Conservation (phyloP, 2,329 filamentous ascomycete genomes). For the Penicillium sp. region DNA sequence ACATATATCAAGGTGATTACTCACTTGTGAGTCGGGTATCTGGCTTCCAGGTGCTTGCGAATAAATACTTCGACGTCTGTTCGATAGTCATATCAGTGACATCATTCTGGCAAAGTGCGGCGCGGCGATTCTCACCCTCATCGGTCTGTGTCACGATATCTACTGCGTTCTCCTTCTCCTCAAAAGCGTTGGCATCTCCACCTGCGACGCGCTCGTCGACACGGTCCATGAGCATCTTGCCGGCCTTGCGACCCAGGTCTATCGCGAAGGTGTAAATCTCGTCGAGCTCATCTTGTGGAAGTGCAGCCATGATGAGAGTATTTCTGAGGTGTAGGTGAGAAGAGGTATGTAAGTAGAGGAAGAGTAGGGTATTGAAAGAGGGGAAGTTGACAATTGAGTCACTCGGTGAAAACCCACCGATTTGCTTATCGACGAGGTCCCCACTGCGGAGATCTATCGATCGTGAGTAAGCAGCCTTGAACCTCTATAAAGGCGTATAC, state of each 20-base stretch:
- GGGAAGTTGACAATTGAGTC: conserved; percentile 10
- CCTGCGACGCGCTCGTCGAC: conserved; percentile 57
- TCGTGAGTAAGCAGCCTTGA: too few relatives aligned
- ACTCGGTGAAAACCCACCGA: conserved; percentile 20
- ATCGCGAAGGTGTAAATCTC: conserved; percentile 72
- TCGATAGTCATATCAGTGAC: not conserved
- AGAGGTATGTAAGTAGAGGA: too few relatives aligned
- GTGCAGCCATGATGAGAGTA: conserved; percentile 21
- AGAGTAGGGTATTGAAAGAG: not conserved
- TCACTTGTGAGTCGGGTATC: conserved; percentile 68
- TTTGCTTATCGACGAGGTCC: conserved; percentile 17
- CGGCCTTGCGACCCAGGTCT: conserved; percentile 69
- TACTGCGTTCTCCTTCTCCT: conserved; percentile 74
- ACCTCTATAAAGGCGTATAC: too few relatives aligned
- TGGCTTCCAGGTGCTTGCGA: conserved; percentile 57
- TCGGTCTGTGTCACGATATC: conserved; percentile 79
- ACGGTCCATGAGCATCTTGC: conserved; percentile 65
- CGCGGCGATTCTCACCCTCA: conserved; percentile 55
- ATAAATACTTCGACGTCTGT: conserved; percentile 73
- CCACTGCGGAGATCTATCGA: conserved; percentile 4
- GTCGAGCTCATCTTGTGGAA: conserved; percentile 53
- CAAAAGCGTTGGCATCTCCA: conserved; percentile 41
- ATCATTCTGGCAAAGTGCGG: not conserved
- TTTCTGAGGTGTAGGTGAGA: not conserved
- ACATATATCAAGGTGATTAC: conserved; percentile 26